These are phyloP conservation scores for Claviceps sp. DNA, from an alignment of 2,329 filamentous ascomycete species.

Conservation along the genomic window DNA sequence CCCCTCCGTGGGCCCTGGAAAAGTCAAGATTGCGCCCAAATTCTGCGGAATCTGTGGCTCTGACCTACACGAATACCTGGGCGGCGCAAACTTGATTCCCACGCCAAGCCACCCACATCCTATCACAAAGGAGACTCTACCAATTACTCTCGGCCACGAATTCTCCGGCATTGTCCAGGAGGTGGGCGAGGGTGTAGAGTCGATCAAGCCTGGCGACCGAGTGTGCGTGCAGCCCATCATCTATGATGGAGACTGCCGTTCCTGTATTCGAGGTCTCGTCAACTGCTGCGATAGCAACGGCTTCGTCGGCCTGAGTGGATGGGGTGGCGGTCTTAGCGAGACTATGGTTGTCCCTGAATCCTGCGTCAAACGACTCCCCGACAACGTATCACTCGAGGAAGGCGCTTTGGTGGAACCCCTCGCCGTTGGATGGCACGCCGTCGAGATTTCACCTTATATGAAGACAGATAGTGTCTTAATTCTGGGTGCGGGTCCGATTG, in stretches of 20 bases:
- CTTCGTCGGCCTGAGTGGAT: constrained; percentile 20
- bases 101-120: constrained; percentile 38
- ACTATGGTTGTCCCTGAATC: constrained; percentile 36
- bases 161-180: constrained; percentile 47
- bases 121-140: constrained; percentile 41
- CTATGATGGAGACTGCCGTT: constrained; percentile 40
- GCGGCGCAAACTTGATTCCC: constrained; percentile 21
- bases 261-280: constrained; percentile 36
- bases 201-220: constrained; percentile 38
- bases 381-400: constrained; percentile 34
- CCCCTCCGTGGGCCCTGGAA: constrained; percentile 27
- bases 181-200: constrained; percentile 35
- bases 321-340: constrained; percentile 43
- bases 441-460: constrained; percentile 29
- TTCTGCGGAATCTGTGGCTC: constrained; percentile 38
- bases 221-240: constrained; percentile 49
- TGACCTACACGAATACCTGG: constrained; percentile 19
- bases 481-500: constrained; percentile 37
- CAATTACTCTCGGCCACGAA: constrained; percentile 51
- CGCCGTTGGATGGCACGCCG: constrained; percentile 31
- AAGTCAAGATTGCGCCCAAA: constrained; percentile 28
- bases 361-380: constrained; percentile 36
- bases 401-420: constrained; percentile 40
- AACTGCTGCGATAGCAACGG: constrained; percentile 42
- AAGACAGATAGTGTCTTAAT: constrained; percentile 30